Evolutionary conservation across 2,329 filamentous ascomycete genomes (phyloP).

Genomic region (Xylariaceae sp.): DNA sequence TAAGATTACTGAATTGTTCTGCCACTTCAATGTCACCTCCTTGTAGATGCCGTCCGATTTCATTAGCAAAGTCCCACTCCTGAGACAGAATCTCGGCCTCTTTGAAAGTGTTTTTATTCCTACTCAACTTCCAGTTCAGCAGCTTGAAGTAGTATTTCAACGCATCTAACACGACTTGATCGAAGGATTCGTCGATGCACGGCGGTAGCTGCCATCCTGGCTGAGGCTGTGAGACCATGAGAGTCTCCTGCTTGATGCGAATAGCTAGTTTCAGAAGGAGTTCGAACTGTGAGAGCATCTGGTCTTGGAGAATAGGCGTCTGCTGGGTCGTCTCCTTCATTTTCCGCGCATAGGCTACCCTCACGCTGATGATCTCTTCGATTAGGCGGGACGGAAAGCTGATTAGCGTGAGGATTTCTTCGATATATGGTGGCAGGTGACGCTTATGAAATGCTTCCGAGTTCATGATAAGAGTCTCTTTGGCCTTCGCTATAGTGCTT

Average conservation of each 20-base stretch:
- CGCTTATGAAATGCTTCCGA: slow-evolving; percentile 83
- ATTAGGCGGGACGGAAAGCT: slow-evolving; percentile 96
- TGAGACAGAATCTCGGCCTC: slow-evolving; percentile 96
- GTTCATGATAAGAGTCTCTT: slow-evolving; percentile 86
- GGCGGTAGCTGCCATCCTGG: slow-evolving; percentile 94
- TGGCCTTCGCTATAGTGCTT: slow-evolving; percentile 89
- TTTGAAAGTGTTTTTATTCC: slow-evolving; percentile 99
- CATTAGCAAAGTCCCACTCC: slow-evolving; percentile 97
- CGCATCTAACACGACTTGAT: slow-evolving; percentile 87
- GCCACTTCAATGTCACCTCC: slow-evolving; percentile 95
- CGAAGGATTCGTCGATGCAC: slow-evolving; percentile 96
- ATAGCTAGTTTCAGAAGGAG: slow-evolving; percentile 90
- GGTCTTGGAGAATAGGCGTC: slow-evolving; percentile 91
- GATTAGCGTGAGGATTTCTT: slow-evolving; percentile 93
- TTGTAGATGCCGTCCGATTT: slow-evolving; percentile 88
- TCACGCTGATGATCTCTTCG: slow-evolving; percentile 93
- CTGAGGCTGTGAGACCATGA: slow-evolving; percentile 82
- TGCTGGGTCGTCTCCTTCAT: slow-evolving; percentile 95
- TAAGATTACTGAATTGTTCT: slow-evolving; percentile 94
- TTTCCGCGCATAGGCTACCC: slow-evolving; percentile 88
- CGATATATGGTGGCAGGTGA: slow-evolving; percentile 93
- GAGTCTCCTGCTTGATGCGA: slow-evolving; percentile 88
- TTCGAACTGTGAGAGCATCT: slow-evolving; percentile 97
- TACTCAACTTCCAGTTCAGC: slow-evolving; percentile 95
- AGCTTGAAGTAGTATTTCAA: slow-evolving; percentile 99